Percentiles rank a stretch among this genome's conserved stretches.
Conservation (phyloP, 2,329 filamentous ascomycete species). For the Pseudonectria buxi region DNA sequence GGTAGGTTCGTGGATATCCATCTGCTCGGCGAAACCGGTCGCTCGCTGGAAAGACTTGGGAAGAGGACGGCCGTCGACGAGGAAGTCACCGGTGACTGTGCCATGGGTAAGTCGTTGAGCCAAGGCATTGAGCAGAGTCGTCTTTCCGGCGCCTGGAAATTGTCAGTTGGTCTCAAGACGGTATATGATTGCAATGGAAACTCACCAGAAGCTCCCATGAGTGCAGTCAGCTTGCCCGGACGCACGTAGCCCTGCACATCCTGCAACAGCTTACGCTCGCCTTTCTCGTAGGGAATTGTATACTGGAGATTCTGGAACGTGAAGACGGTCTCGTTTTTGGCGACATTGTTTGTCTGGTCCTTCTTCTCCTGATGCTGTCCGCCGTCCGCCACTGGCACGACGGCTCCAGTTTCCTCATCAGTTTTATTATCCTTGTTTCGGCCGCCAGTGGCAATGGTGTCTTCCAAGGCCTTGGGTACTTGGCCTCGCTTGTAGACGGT, state of each 20-base stretch:
- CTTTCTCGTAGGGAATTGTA: conserved; percentile 48
- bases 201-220: conserved; percentile 57
- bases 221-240: conserved; percentile 70
- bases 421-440: conserved; percentile 31
- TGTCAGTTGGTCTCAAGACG: neutral
- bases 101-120: conserved; percentile 72
- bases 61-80: conserved; percentile 67
- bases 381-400: conserved; percentile 18
- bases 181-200: neutral
- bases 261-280: conserved; percentile 63
- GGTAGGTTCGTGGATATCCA: conserved; percentile 61
- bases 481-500: conserved; percentile 59
- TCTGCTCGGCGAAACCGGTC: conserved; percentile 62
- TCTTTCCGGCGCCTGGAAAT: conserved; percentile 54
- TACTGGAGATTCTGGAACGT: conserved; percentile 47
- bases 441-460: conserved; percentile 48
- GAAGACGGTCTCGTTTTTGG: conserved; percentile 54
- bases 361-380: conserved; percentile 18
- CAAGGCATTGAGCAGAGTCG: conserved; percentile 65
- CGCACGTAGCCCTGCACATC: conserved; percentile 80
- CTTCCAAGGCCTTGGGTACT: conserved; percentile 50
- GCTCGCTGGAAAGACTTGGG: conserved; percentile 74
- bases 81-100: conserved; percentile 67
- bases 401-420: conserved; percentile 41
- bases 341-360: conserved; percentile 37